Conservation (phyloP, 83 land plant genomes). For the Thuja plicata region DNA sequence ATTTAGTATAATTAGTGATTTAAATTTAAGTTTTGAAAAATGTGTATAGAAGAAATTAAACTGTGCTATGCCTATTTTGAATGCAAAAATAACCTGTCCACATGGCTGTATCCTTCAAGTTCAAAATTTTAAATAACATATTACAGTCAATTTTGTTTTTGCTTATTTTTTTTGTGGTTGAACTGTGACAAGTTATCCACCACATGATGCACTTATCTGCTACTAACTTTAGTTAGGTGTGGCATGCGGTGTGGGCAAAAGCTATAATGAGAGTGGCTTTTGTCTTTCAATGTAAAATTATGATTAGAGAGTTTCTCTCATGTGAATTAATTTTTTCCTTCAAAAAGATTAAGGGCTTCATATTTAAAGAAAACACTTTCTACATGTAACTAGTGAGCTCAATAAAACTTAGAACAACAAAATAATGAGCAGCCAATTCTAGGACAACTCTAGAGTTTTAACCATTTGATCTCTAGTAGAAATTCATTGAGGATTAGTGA, state of each 20-base stretch:
- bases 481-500: background rate
- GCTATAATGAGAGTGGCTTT: background rate
- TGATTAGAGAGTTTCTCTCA: background rate
- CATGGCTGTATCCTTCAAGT: background rate
- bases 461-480: background rate
- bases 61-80: background rate
- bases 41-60: background rate
- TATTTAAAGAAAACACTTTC: background rate
- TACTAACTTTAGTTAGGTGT: background rate
- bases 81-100: background rate
- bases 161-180: background rate
- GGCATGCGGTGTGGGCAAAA: background rate
- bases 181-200: background rate
- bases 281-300: background rate
- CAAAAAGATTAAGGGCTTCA: too few species aligned
- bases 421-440: background rate
- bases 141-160: background rate
- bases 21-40: background rate
- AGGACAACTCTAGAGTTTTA: background rate
- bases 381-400: background rate
- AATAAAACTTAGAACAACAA: background rate
- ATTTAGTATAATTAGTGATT: background rate
- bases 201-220: background rate
- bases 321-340: background rate
- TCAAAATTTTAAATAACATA: background rate